Conservation (phyloP, 2,329 filamentous ascomycete species). For the Byssoonygena ceratinophila region DNA sequence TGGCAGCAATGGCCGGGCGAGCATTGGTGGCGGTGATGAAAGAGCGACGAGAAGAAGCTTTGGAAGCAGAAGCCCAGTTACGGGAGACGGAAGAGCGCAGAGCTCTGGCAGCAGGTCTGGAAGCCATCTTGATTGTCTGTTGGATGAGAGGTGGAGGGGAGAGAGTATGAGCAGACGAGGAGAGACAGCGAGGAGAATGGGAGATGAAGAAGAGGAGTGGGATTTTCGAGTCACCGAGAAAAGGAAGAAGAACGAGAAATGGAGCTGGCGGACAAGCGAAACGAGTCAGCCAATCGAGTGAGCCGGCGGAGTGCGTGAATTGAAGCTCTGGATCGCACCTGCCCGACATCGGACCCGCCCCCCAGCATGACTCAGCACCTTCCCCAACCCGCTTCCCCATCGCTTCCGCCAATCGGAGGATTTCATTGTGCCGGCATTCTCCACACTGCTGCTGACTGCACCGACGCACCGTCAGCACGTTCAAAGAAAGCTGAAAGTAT, state of each 20-base stretch:
- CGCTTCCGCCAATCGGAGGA: no score
- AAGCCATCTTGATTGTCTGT: constrained; percentile 34
- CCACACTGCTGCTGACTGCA: no score
- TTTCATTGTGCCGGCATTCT: no score
- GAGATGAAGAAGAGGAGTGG: background rate
- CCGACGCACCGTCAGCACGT: no score
- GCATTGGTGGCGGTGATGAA: constrained; percentile 45
- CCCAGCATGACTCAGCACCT: constrained; percentile 1
- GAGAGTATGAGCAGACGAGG: constrained; percentile 18
- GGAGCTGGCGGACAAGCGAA: no score
- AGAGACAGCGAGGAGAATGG: background rate
- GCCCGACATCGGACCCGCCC: background rate
- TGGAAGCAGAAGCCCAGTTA: constrained; percentile 34
- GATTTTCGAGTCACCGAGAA: background rate
- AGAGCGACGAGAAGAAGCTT: constrained; percentile 46
- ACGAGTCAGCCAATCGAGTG: background rate
- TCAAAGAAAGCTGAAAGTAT: no score
- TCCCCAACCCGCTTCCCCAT: background rate
- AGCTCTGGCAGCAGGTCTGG: constrained; percentile 44
- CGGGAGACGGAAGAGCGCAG: constrained; percentile 45
- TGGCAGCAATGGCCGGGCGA: constrained; percentile 40
- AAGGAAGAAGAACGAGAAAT: background rate
- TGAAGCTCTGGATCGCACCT: background rate
- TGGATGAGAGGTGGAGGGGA: background rate
- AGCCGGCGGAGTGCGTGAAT: background rate